phyloP scores from a whole-genome alignment of 208 protist genomes.

The Crithidia brevicula region DNA sequence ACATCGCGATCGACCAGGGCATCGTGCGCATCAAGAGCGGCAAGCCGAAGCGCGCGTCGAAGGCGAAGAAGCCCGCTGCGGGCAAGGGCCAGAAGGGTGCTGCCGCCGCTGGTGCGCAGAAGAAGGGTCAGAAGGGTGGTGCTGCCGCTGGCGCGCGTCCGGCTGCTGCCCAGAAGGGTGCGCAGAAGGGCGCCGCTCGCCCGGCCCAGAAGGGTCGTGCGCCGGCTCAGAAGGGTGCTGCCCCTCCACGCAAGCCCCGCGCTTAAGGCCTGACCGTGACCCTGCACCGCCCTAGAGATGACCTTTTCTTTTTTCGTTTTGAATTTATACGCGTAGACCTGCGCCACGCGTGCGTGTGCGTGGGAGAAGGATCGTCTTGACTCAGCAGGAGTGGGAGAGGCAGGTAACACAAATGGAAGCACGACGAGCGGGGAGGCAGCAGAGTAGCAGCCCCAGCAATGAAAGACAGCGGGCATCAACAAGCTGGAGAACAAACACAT shows the following conservation, averaged over 20 bases:
- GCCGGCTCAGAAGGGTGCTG: constrained; percentile 31
- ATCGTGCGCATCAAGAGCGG: constrained; percentile 88
- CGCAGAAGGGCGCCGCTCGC: constrained; percentile 19
- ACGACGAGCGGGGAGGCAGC: too few species aligned
- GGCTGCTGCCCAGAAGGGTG: constrained; percentile 4
- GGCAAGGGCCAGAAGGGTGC: constrained; percentile 36
- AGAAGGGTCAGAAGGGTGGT: constrained; percentile 23
- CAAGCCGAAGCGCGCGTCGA: constrained; percentile 76
- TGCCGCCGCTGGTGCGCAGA: constrained; percentile 10
- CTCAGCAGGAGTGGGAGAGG: too few species aligned
- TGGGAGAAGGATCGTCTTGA: too few species aligned
- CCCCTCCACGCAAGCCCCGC: constrained; percentile 14
- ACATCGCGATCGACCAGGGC: constrained; percentile 86
- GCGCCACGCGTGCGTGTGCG: too few species aligned
- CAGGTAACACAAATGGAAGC: too few species aligned
- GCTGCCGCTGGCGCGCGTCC: constrained; percentile 16
- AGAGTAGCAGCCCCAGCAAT: too few species aligned
- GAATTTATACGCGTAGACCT: too few species aligned
- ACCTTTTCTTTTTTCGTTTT: too few species aligned
- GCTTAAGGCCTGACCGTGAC: constrained; percentile 4
- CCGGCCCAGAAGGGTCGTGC: constrained; percentile 31
- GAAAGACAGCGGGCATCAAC: too few species aligned
- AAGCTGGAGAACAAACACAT: too few species aligned
- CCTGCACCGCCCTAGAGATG: too few species aligned
- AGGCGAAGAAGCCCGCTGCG: constrained; percentile 31